These are phyloP conservation scores for Colletotrichum magnum DNA, from an alignment of 2,329 filamentous ascomycete genomes.

Conservation along the genomic window DNA sequence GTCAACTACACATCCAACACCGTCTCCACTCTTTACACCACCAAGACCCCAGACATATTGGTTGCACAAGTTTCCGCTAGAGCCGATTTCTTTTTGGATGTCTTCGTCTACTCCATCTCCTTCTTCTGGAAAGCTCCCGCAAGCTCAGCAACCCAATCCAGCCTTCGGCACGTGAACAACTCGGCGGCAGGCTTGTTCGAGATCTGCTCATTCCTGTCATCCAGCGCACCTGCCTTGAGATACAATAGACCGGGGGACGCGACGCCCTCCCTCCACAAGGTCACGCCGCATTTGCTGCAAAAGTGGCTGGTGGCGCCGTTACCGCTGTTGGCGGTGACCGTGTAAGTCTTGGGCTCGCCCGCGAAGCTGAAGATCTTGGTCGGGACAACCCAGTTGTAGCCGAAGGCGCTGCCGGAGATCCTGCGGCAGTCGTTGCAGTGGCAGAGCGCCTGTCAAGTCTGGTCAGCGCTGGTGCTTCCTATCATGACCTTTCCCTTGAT, in stretches of 20 bases:
- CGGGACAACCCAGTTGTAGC: conserved; percentile 18
- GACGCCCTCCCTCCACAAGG: conserved; percentile 19
- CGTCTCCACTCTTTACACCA: too few species aligned
- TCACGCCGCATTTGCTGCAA: conserved; percentile 18
- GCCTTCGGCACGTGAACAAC: conserved; percentile 16
- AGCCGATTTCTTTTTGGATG: not conserved
- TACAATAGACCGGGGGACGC: conserved; percentile 7
- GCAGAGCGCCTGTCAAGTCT: conserved; percentile 13
- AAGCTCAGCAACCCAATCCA: conserved; percentile 10
- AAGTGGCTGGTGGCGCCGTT: conserved; percentile 28
- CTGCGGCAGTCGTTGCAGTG: conserved; percentile 34
- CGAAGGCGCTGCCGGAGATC: conserved; percentile 27
- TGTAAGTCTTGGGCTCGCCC: conserved; percentile 1
- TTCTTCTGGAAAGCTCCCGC: conserved; percentile 17
- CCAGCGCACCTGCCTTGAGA: conserved; percentile 25
- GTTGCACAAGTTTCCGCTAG: too few species aligned
- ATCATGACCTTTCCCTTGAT: too few species aligned
- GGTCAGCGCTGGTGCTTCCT: not conserved
- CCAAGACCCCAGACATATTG: too few species aligned
- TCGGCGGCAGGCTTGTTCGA: conserved; percentile 3
- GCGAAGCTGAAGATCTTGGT: not conserved
- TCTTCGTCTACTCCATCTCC: conserved; percentile 12
- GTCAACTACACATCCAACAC: too few species aligned
- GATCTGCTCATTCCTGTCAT: not conserved
- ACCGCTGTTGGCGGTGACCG: conserved; percentile 14